Evolutionary conservation across 2,329 filamentous ascomycete species (phyloP).

Genomic region (Colletotrichum endophyticum): DNA sequence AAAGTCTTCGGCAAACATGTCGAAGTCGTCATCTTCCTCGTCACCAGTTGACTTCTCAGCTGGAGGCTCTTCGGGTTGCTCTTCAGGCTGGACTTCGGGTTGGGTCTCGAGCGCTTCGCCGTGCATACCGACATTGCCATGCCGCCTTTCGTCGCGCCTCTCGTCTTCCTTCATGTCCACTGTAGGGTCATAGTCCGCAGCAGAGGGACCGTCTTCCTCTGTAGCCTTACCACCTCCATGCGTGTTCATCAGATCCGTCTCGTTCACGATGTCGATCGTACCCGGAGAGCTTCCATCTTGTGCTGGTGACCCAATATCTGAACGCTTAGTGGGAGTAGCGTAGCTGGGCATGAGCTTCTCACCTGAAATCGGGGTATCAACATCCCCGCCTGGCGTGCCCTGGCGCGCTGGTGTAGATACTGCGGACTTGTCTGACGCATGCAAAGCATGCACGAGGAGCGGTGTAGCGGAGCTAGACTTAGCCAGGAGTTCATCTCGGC

Average conservation of each 20-base stretch:
- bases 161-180: conserved; percentile 87
- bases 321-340: conserved; percentile 26
- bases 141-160: conserved; percentile 69
- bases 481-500: conserved; percentile 83
- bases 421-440: conserved; percentile 63
- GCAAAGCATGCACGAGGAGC: conserved; percentile 76
- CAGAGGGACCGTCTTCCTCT: conserved; percentile 79
- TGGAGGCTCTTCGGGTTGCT: conserved; percentile 32
- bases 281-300: conserved; percentile 61
- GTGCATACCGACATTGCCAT: conserved; percentile 58
- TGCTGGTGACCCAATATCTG: conserved; percentile 46
- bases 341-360: conserved; percentile 25
- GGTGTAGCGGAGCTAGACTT: conserved; percentile 79
- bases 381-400: conserved; percentile 44
- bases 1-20: conserved; percentile 91
- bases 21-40: conserved; percentile 74
- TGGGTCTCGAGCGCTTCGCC: conserved; percentile 40
- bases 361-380: conserved; percentile 54
- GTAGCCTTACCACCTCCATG: conserved; percentile 47
- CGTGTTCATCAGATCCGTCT: conserved; percentile 70
- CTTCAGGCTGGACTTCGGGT: conserved; percentile 31
- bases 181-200: conserved; percentile 90
- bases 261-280: conserved; percentile 67
- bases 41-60: conserved; percentile 39
- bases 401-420: conserved; percentile 58